Percentiles rank a stretch among this genome's conserved stretches.
Conservation (phyloP, 1,284 basidiomycete species). For the Fomes fomentarius region DNA sequence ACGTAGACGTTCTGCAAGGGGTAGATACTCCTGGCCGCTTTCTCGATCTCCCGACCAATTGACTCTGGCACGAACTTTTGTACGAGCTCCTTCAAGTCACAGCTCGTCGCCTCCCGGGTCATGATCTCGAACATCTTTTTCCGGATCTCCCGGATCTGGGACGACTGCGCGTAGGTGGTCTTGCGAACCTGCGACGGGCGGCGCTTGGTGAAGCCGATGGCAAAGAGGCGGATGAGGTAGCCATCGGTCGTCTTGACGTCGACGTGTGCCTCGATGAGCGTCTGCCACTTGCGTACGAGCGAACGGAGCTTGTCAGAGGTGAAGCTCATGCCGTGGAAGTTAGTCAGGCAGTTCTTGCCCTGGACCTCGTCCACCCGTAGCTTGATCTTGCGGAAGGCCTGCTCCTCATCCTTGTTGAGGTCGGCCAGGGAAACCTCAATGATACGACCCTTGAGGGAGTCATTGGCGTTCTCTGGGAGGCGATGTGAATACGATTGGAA, state of each 20-base stretch:
- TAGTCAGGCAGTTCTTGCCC: slow-evolving; percentile 99
- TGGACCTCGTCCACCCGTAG: slow-evolving; percentile 97
- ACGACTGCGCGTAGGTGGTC: slow-evolving; percentile 97
- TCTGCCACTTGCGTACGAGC: slow-evolving; percentile 99
- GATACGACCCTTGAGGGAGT: slow-evolving; percentile 97
- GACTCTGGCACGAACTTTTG: slow-evolving; percentile 99
- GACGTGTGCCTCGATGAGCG: slow-evolving; percentile 97
- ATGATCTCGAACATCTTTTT: slow-evolving; percentile 99
- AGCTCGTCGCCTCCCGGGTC: slow-evolving; percentile 93
- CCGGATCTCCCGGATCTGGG: slow-evolving; percentile 97
- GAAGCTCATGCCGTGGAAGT: slow-evolving; percentile 99
- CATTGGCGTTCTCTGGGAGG: slow-evolving; percentile 91
- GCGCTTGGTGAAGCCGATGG: slow-evolving; percentile 99
- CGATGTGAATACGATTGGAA: slow-evolving; percentile 17
- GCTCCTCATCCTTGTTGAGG: slow-evolving; percentile 99
- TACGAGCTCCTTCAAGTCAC: slow-evolving; percentile 97
- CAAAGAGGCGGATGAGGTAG: slow-evolving; percentile 98
- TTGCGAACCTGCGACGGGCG: slow-evolving; percentile 97
- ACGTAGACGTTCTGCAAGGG: slow-evolving; percentile 98
- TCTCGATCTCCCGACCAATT: slow-evolving; percentile 99
- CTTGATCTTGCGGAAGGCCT: slow-evolving; percentile 99
- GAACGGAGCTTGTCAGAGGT: slow-evolving; percentile 99
- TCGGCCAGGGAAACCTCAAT: slow-evolving; percentile 97
- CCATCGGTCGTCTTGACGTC: slow-evolving; percentile 99
- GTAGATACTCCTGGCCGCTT: slow-evolving; percentile 95